Evolutionary conservation across 768 basidiomycete genomes (phyloP).

Genomic region (Steccherinum ochraceum): DNA sequence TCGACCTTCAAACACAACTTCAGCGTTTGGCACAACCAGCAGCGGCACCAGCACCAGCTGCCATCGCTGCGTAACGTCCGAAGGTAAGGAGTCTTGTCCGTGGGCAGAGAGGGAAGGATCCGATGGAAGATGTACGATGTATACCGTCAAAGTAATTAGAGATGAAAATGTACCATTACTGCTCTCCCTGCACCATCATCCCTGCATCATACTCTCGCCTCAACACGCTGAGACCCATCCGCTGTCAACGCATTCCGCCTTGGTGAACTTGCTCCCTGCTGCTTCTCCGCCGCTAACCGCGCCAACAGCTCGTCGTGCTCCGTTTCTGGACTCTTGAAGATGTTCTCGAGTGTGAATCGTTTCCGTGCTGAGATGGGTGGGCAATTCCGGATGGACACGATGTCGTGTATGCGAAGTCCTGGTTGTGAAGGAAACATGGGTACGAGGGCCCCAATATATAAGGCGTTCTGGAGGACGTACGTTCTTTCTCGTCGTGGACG

Average conservation of each 20-base stretch:
- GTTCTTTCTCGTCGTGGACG: conserved; percentile 65
- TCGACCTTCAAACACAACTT: conserved; percentile 8
- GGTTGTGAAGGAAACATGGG: neutral
- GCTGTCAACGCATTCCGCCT: no score
- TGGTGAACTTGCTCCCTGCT: no score
- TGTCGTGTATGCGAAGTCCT: conserved; percentile 65
- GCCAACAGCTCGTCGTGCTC: conserved; percentile 28
- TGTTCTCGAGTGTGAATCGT: conserved; percentile 62
- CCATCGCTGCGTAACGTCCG: conserved; percentile 1
- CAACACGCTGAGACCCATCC: no score
- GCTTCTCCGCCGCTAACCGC: conserved; percentile 9
- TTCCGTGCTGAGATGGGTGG: conserved; percentile 76
- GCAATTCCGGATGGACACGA: conserved; percentile 76
- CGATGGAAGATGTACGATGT: no score
- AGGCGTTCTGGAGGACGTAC: conserved; percentile 37
- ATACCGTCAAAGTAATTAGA: no score
- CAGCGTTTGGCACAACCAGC: conserved; percentile 1
- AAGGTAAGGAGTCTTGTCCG: no score
- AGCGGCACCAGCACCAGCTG: conserved; percentile 1
- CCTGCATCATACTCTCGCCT: no score
- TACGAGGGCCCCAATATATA: neutral
- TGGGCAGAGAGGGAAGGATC: no score
- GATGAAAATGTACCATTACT: no score
- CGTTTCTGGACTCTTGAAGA: conserved; percentile 63
- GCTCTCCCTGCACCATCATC: no score